Evolutionary conservation across 768 basidiomycete genomes (phyloP).

Genomic region (Podaxis carcinomalis): DNA sequence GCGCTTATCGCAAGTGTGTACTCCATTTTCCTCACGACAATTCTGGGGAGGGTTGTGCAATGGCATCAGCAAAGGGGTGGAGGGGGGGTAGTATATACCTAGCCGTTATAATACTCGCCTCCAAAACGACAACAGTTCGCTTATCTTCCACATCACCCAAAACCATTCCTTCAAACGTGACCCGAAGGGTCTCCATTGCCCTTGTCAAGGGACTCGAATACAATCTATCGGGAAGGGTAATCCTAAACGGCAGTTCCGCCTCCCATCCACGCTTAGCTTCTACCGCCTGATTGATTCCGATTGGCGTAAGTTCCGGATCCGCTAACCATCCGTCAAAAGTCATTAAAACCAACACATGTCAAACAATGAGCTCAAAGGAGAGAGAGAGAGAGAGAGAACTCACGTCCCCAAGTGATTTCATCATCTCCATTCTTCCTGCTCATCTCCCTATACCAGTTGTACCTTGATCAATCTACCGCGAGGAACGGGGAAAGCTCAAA

Average conservation of each 20-base stretch:
- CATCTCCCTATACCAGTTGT: constrained; percentile 44
- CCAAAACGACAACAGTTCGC: constrained; percentile 40
- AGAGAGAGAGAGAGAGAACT: constrained; percentile 25
- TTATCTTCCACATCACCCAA: constrained; percentile 18
- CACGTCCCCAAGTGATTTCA: constrained; percentile 71
- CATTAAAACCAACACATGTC: background rate
- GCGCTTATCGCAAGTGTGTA: constrained; percentile 68
- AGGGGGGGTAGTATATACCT: background rate
- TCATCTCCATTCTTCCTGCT: constrained; percentile 60
- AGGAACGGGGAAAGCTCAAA: background rate
- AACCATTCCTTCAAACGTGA: constrained; percentile 42
- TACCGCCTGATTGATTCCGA: constrained; percentile 55
- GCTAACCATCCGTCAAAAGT: constrained; percentile 30
- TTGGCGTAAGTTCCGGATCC: constrained; percentile 58
- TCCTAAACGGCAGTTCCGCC: constrained; percentile 33
- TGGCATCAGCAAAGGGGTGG: background rate
- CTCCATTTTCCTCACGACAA: constrained; percentile 61
- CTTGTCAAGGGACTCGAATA: constrained; percentile 65
- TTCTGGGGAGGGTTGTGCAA: constrained; percentile 38
- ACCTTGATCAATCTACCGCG: background rate
- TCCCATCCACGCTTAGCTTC: constrained; percentile 43
- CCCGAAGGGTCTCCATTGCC: constrained; percentile 51
- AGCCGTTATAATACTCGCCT: constrained; percentile 35
- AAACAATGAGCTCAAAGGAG: background rate
- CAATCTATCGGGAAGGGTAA: constrained; percentile 51